These are phyloP conservation scores for Collariella sp. DNA, from an alignment of 495 filamentous ascomycete species.

Conservation along the genomic window DNA sequence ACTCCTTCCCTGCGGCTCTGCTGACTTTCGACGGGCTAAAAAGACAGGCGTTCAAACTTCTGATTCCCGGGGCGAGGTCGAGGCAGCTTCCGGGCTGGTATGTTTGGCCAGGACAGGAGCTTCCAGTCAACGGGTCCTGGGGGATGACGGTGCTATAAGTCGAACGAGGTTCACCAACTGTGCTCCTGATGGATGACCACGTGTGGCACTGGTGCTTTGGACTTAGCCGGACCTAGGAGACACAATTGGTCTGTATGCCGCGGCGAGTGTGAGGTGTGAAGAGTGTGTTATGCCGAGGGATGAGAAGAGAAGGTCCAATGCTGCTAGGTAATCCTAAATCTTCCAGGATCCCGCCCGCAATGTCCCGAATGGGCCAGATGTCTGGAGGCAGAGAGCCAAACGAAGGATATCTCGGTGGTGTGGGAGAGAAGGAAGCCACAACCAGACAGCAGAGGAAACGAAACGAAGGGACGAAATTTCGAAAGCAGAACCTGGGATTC, in stretches of 20 bases:
- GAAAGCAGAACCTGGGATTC: conserved; percentile 8
- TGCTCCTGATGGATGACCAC: conserved; percentile 17
- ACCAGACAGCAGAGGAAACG: not conserved
- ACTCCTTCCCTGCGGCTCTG: not conserved
- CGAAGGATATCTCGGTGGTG: not conserved
- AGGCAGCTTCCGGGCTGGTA: not conserved
- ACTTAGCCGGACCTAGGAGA: not conserved
- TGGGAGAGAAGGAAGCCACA: not conserved
- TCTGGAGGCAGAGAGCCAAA: too few species aligned
- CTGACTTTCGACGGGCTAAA: not conserved
- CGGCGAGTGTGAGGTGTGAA: not conserved
- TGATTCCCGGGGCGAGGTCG: not conserved
- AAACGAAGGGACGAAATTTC: not conserved
- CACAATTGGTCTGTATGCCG: not conserved
- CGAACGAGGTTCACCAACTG: conserved; percentile 21
- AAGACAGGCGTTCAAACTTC: not conserved
- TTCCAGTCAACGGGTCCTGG: not conserved
- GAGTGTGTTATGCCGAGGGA: not conserved
- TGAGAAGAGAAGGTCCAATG: too few species aligned
- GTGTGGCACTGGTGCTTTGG: not conserved
- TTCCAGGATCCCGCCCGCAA: not conserved
- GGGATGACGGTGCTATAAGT: conserved; percentile 12
- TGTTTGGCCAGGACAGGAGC: not conserved
- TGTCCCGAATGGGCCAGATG: too few species aligned
- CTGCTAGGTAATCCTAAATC: not conserved